phyloP scores from a whole-genome alignment of 2,329 filamentous ascomycete species.

The Cladosporium colombiae region DNA sequence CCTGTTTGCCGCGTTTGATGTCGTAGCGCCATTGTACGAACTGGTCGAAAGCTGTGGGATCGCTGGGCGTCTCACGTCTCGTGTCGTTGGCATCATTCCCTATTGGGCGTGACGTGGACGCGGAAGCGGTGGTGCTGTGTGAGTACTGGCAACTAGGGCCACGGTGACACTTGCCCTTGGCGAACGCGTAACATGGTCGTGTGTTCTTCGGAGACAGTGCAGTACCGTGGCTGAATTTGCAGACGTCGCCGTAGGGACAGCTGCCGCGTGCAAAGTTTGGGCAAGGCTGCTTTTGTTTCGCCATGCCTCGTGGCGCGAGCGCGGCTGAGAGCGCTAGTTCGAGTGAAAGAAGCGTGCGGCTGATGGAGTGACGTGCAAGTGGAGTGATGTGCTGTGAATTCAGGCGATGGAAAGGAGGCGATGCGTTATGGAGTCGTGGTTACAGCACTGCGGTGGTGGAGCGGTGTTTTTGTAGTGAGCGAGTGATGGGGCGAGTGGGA shows the following conservation, averaged over 20 bases:
- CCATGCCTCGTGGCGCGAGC: neutral
- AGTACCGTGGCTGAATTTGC: slow-evolving; percentile 24
- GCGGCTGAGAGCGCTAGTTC: neutral
- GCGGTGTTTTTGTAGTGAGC: neutral
- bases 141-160: slow-evolving; percentile 22
- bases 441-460: neutral
- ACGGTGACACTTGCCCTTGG: slow-evolving; percentile 19
- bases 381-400: neutral
- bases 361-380: neutral
- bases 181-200: slow-evolving; percentile 21
- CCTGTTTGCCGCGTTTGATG: slow-evolving; percentile 19
- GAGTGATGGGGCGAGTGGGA: neutral
- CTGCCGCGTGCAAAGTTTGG: slow-evolving; percentile 18
- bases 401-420: neutral
- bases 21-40: slow-evolving; percentile 23
- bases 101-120: neutral
- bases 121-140: slow-evolving; percentile 19
- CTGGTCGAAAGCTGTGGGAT: neutral
- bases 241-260: slow-evolving; percentile 22
- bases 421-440: neutral
- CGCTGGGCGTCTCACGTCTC: neutral
- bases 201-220: neutral
- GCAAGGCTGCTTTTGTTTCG: slow-evolving; percentile 13
- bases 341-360: neutral
- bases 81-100: neutral